A percentile compares a stretch with the other conserved stretches of the same genome.
phyloP scores from a whole-genome alignment of 768 basidiomycete genomes.

The Suillus cothurnatus region DNA sequence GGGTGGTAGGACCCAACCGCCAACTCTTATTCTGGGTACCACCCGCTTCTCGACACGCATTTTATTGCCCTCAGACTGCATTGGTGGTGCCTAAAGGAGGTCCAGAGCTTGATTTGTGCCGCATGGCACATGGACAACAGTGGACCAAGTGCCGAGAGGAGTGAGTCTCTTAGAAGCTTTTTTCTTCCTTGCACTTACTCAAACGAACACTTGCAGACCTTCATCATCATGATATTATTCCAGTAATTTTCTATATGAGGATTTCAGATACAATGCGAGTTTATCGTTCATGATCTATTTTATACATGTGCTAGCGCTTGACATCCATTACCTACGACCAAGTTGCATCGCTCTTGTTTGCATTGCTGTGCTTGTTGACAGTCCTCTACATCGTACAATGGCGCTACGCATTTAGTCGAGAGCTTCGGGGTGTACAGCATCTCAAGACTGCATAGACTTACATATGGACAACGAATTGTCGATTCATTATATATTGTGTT shows the following conservation, averaged over 20 bases:
- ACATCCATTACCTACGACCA: not conserved
- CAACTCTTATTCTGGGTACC: slow-evolving; percentile 4
- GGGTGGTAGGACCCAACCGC: not conserved
- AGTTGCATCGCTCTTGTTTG: not conserved
- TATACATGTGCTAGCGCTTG: not conserved
- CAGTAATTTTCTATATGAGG: not conserved
- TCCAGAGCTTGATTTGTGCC: slow-evolving; percentile 3
- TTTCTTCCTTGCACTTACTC: not conserved
- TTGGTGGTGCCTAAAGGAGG: slow-evolving; percentile 1
- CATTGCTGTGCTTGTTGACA: not conserved
- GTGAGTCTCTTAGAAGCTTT: not conserved
- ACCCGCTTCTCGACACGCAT: not conserved
- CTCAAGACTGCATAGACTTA: not conserved
- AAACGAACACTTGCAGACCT: not conserved
- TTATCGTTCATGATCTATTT: not conserved
- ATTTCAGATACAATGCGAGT: not conserved
- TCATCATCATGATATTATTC: not conserved
- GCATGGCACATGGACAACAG: not conserved
- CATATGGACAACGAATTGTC: not conserved
- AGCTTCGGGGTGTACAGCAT: not conserved
- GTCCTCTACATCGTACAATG: not conserved
- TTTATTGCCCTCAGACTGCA: not conserved
- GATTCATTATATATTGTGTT: not conserved
- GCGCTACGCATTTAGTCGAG: not conserved
- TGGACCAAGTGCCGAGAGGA: not conserved